Conservation (phyloP, 192 early-diverging fungal species). For the Rhizoclosmatium sp. region DNA sequence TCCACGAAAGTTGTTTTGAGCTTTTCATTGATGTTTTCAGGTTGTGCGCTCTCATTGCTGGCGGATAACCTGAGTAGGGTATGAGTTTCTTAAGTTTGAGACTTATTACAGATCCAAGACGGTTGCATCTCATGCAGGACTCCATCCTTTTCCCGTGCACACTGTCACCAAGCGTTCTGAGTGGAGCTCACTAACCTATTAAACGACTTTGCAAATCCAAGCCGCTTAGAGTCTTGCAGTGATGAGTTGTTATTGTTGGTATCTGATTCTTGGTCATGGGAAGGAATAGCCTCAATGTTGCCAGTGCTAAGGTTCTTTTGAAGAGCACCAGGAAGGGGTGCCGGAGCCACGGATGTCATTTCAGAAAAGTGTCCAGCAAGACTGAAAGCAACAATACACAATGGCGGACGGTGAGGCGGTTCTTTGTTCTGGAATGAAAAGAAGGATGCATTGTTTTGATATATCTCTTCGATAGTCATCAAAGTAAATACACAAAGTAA, state of each 20-base stretch:
- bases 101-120: too few relatives aligned
- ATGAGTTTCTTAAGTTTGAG: neutral
- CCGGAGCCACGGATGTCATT: constrained; percentile 1
- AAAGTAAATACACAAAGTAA: too few relatives aligned
- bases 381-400: too few relatives aligned
- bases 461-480: too few relatives aligned
- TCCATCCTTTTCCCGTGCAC: too few relatives aligned
- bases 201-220: constrained; percentile 34
- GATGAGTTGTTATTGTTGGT: neutral
- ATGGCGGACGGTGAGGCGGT: too few relatives aligned
- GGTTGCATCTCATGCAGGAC: too few relatives aligned
- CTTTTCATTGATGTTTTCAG: constrained; percentile 27
- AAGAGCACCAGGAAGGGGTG: neutral
- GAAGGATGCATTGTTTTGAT: too few relatives aligned
- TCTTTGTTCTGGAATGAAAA: too few relatives aligned
- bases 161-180: neutral
- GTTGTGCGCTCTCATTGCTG: constrained; percentile 1
- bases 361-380: too few relatives aligned
- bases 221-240: constrained; percentile 32
- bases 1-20: constrained; percentile 32
- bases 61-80: neutral
- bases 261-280: neutral
- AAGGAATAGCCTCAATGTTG: neutral
- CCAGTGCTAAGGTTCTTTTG: constrained; percentile 8
- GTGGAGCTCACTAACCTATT: neutral